These are phyloP conservation scores for Pouteria glomerata DNA, from an alignment of 148 eudicot species.

Conservation along the genomic window DNA sequence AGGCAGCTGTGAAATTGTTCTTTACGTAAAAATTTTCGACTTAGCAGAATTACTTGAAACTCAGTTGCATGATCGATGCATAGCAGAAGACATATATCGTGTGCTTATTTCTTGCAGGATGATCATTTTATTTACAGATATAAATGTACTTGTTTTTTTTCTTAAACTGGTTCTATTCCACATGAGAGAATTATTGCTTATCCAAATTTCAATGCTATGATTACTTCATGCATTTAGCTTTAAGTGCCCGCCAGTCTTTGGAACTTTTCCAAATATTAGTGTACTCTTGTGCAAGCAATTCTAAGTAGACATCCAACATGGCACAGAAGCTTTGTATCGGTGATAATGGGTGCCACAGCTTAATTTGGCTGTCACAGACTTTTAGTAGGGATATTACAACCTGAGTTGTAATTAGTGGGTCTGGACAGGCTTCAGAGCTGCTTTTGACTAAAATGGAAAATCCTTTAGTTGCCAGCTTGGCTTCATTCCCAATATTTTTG, in stretches of 20 bases:
- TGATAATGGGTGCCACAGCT: too few relatives aligned
- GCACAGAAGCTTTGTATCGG: too few relatives aligned
- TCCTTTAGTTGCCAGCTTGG: too few relatives aligned
- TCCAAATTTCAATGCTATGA: background rate
- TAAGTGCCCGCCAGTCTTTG: background rate
- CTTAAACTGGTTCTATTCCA: background rate
- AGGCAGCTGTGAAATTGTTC: background rate
- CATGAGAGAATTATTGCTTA: background rate
- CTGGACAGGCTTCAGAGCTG: too few relatives aligned
- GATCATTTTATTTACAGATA: background rate
- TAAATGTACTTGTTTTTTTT: background rate
- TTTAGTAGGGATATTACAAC: too few relatives aligned
- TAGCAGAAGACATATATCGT: background rate
- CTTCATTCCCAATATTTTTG: too few relatives aligned
- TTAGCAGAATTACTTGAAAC: background rate
- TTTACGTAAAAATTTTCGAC: background rate
- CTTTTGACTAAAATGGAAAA: too few relatives aligned
- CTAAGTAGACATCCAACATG: too few relatives aligned
- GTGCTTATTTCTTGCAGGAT: background rate
- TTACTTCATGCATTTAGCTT: background rate
- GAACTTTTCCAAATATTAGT: too few relatives aligned
- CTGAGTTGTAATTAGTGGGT: too few relatives aligned
- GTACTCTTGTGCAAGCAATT: too few relatives aligned
- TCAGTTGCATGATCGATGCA: background rate
- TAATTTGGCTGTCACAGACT: too few relatives aligned